Percentiles rank a stretch among this genome's conserved stretches.
These are phyloP conservation scores for Scutellaria baicalensis DNA, from an alignment of 257 asterid genomes.

Conservation along the genomic window DNA sequence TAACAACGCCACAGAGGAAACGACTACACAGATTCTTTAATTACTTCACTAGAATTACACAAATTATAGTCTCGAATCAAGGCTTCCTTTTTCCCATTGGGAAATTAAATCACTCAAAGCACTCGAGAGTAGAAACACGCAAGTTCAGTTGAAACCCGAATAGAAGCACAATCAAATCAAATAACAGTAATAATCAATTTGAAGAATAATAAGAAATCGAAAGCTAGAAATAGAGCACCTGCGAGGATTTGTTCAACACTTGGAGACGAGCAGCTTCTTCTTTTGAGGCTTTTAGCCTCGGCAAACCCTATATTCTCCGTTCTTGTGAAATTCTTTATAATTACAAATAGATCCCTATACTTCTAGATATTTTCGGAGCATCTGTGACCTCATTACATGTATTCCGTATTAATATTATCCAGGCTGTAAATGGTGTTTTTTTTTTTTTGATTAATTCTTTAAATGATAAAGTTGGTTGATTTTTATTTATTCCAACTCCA, in stretches of 20 bases:
- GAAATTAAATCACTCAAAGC: neutral
- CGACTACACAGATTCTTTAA: neutral
- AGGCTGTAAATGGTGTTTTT: too few species aligned
- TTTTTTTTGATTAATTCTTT: too few species aligned
- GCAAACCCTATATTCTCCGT: slow-evolving; percentile 30
- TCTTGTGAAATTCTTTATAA: neutral
- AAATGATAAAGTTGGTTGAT: too few species aligned
- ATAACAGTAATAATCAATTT: neutral
- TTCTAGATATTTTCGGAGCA: slow-evolving; percentile 8
- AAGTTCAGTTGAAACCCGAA: neutral
- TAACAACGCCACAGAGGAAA: neutral
- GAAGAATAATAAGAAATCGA: neutral
- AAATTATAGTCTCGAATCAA: neutral
- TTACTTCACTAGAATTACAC: neutral
- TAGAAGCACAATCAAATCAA: neutral
- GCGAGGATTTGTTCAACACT: slow-evolving; percentile 2
- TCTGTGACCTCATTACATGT: too few species aligned
- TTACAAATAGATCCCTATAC: slow-evolving; percentile 7
- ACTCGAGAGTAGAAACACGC: neutral
- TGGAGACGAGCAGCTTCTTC: slow-evolving; percentile 22
- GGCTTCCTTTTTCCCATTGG: neutral
- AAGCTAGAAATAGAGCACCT: slow-evolving; percentile 3
- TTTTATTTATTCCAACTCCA: too few species aligned
- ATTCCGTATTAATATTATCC: too few species aligned
- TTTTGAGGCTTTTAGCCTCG: slow-evolving; percentile 17